Evolutionary conservation across 164 flowering plant genomes (phyloP).

Genomic region (Magnolia changhungtana): DNA sequence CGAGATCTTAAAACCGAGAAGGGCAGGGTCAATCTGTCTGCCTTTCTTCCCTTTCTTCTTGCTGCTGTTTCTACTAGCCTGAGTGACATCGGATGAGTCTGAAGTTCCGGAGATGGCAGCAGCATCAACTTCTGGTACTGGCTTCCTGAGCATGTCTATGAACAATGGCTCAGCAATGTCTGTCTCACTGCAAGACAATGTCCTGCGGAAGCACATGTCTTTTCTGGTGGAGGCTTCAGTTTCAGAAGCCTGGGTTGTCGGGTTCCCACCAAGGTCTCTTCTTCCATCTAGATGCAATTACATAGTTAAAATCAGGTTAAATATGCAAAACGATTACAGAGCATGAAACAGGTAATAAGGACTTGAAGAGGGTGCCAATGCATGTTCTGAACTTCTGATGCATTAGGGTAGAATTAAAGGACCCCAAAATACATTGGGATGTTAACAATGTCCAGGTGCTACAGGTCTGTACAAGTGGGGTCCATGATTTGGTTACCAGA

Average conservation of each 20-base stretch:
- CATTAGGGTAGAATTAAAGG: no score
- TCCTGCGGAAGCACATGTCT: slow-evolving; percentile 50
- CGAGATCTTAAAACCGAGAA: slow-evolving; percentile 79
- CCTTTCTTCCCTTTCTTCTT: slow-evolving; percentile 89
- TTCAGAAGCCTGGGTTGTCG: slow-evolving; percentile 18
- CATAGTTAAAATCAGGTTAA: not conserved
- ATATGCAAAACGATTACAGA: not conserved
- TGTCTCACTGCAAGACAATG: slow-evolving; percentile 45
- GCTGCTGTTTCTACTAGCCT: slow-evolving; percentile 34
- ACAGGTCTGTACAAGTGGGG: no score
- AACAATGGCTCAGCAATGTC: slow-evolving; percentile 67
- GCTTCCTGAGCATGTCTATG: slow-evolving; percentile 62
- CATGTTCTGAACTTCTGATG: no score
- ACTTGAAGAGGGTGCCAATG: no score
- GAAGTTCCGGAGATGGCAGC: slow-evolving; percentile 13
- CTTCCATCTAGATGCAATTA: slow-evolving; percentile 4
- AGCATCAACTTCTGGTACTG: slow-evolving; percentile 29
- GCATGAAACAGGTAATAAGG: not conserved
- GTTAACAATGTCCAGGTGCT: no score
- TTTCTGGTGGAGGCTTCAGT: slow-evolving; percentile 33
- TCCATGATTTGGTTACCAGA: no score
- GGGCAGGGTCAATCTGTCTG: slow-evolving; percentile 73
- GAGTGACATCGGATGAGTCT: slow-evolving; percentile 39
- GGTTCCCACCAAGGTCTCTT: slow-evolving; percentile 10
- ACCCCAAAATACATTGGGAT: no score